Evolutionary conservation across 495 filamentous ascomycete species (phyloP).

Genomic region (Aspergillus conjunctus): DNA sequence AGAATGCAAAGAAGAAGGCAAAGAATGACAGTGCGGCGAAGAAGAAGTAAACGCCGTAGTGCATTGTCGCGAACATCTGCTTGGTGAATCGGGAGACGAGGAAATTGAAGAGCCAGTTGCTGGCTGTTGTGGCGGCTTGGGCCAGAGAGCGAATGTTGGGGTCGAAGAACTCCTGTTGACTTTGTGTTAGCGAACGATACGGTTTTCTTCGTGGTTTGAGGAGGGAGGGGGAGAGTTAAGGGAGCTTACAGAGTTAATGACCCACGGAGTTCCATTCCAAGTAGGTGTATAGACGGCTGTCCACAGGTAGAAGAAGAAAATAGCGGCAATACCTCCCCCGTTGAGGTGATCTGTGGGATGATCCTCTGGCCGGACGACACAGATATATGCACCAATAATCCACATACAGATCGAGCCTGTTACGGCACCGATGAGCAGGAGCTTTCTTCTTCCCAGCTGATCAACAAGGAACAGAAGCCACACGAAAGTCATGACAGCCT

Average conservation of each 20-base stretch:
- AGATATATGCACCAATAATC: slow-evolving; percentile 69
- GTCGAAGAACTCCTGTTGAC: slow-evolving; percentile 57
- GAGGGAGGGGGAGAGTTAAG: neutral
- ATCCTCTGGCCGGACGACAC: slow-evolving; percentile 56
- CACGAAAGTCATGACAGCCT: slow-evolving; percentile 58
- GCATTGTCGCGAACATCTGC: slow-evolving; percentile 71
- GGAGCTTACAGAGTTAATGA: slow-evolving; percentile 53
- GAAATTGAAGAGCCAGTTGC: slow-evolving; percentile 80
- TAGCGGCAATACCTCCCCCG: slow-evolving; percentile 63
- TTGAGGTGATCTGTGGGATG: slow-evolving; percentile 44
- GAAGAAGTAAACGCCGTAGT: slow-evolving; percentile 76
- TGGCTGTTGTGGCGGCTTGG: slow-evolving; percentile 67
- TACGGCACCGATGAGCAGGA: slow-evolving; percentile 69
- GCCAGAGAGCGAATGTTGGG: slow-evolving; percentile 64
- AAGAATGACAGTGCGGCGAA: slow-evolving; percentile 70
- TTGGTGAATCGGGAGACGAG: slow-evolving; percentile 70
- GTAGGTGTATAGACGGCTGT: slow-evolving; percentile 72
- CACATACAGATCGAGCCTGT: slow-evolving; percentile 71
- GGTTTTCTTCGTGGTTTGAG: neutral
- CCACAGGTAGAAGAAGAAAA: slow-evolving; percentile 80
- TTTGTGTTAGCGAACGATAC: neutral
- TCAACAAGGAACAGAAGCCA: slow-evolving; percentile 74
- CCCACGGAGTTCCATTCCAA: slow-evolving; percentile 73
- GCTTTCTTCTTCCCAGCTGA: slow-evolving; percentile 65
- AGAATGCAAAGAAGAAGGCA: slow-evolving; percentile 66